Evolutionary conservation across 2,329 filamentous ascomycete species (phyloP).

Genomic region (Talaromyces sp.): DNA sequence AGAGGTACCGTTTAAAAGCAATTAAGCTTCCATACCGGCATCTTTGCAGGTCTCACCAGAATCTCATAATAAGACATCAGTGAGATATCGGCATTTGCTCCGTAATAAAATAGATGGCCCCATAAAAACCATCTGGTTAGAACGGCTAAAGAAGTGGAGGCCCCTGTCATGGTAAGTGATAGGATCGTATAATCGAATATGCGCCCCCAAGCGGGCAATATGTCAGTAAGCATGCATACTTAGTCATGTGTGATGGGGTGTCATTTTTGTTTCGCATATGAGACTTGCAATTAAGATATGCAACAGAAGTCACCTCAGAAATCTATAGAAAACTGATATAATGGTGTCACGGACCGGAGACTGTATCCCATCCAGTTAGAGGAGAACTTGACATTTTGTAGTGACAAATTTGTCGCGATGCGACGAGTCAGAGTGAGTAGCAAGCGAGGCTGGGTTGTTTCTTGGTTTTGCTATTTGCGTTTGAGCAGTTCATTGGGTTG

Average conservation of each 20-base stretch:
- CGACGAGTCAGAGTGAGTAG: background rate
- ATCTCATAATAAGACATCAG: background rate
- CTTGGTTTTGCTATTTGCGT: background rate
- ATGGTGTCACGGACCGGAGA: background rate
- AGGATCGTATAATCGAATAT: background rate
- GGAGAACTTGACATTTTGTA: background rate
- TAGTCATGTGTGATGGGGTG: slow-evolving; percentile 7
- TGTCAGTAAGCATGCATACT: slow-evolving; percentile 14
- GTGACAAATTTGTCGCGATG: background rate
- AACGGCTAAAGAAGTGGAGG: background rate
- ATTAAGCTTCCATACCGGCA: background rate
- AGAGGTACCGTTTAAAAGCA: background rate
- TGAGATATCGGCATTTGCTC: background rate
- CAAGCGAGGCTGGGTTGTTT: background rate
- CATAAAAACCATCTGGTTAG: background rate
- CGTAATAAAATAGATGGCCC: background rate
- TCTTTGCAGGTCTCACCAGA: background rate
- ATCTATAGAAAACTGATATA: background rate
- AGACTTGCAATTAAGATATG: background rate
- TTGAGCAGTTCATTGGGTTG: background rate
- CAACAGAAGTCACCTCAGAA: background rate
- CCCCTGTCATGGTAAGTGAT: background rate
- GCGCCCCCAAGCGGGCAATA: background rate
- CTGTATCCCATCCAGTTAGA: background rate
- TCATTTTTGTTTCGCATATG: background rate